Conservation (phyloP, 306 rosid species). For the Oemleria cerasiformis region DNA sequence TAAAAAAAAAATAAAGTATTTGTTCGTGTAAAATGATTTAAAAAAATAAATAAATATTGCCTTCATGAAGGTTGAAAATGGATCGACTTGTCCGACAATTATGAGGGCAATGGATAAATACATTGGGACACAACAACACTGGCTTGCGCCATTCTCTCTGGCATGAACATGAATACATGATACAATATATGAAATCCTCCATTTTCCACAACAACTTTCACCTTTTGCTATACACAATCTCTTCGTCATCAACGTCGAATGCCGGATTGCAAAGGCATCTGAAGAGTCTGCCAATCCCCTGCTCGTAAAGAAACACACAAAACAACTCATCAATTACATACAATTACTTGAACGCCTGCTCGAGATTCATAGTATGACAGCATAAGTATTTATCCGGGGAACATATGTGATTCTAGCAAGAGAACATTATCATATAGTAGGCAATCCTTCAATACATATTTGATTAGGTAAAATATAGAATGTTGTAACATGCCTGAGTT, state of each 20-base stretch:
- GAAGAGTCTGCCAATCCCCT: constrained; percentile 92
- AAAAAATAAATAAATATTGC: too few species aligned
- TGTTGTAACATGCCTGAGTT: constrained; percentile 54
- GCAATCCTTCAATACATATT: not conserved
- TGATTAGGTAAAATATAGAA: not conserved
- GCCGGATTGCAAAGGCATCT: constrained; percentile 99
- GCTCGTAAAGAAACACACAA: constrained; percentile 15
- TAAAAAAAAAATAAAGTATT: too few species aligned
- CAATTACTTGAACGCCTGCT: not conserved
- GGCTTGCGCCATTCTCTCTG: constrained; percentile 6
- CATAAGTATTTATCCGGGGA: too few species aligned
- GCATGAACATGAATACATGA: not conserved
- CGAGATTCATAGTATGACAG: too few species aligned
- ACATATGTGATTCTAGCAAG: too few species aligned
- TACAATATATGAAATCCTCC: not conserved
- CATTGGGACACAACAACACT: not conserved
- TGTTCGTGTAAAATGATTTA: too few species aligned
- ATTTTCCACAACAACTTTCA: not conserved
- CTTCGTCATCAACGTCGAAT: constrained; percentile 92
- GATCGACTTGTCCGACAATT: not conserved
- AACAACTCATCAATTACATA: not conserved
- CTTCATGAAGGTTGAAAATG: not conserved
- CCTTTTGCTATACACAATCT: constrained; percentile 74
- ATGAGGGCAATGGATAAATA: not conserved
- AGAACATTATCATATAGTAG: too few species aligned